Evolutionary conservation across 257 asterid species (phyloP), one percentile per base, ranked within the genome.

Genomic region (Solanum microdontum): DNA sequence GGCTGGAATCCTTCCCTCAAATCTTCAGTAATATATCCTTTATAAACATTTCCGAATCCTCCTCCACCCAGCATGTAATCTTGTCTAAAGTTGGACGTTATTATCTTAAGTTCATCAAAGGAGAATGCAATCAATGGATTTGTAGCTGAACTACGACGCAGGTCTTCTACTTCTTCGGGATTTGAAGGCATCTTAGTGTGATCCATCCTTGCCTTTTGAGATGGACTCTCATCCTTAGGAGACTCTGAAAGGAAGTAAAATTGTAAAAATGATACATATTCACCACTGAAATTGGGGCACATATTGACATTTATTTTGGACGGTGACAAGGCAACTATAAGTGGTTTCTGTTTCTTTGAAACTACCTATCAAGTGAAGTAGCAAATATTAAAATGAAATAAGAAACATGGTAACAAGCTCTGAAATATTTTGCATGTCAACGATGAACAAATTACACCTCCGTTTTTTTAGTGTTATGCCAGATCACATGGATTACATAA

Each of bases 11-110:
- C 97, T 24, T 90, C 85, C 84, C 87, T 90, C 58, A 90, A 75
- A 55, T 92, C 95, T 58, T 91, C 94, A 8, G 94, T 77, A 87
- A 95, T 82, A 88, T 88, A 93, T 11, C 99, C 99, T 91, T 97
- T 97, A 89, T 94, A 97, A 33, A 97, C 99, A 43, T 87, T 95
- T 79, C 99, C 99, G 74, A 97, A 97, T 87, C 99, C 99, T 83
- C 99, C 99, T 55, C 97, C 98, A 10, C 99, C 99, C 88, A 97
- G 82, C 98, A 95, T 92, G 91, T 92, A 89, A 91, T 97, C 99
- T 86, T 93, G 98, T 89, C 98, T 92, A 92, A 97, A 97, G 91
- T 94, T 95, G 17, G 88, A 94, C 6, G 99, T 97, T 24, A 95
- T 93, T 86, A 64, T 87, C 88, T 88, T 92, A 1, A 97, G 93